Evolutionary conservation across 352 stramenopile genomes (phyloP).

Genomic region (Phytophthora constricta): DNA sequence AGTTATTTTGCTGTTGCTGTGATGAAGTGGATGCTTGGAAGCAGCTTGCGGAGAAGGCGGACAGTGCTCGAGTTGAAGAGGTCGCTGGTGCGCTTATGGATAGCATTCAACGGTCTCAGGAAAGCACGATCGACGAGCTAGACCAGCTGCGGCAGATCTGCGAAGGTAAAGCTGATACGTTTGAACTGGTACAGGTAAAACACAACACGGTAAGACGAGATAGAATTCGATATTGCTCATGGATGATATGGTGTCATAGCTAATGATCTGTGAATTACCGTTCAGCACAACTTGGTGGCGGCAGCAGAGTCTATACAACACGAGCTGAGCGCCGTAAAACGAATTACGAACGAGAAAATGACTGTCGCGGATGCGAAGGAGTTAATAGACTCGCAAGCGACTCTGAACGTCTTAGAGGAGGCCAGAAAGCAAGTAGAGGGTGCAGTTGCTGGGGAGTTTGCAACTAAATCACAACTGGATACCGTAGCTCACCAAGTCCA

Average conservation of each 20-base stretch:
- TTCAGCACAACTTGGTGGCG: conserved; percentile 48
- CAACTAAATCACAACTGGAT: conserved; percentile 36
- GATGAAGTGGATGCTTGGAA: conserved; percentile 46
- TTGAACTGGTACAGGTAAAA: conserved; percentile 48
- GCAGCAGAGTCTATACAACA: conserved; percentile 55
- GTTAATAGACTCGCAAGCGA: conserved; percentile 39
- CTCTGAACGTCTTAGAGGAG: conserved; percentile 29
- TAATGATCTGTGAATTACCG: neutral
- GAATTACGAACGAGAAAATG: conserved; percentile 42
- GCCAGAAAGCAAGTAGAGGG: conserved; percentile 37
- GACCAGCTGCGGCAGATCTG: conserved; percentile 23
- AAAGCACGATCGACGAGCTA: conserved; percentile 32
- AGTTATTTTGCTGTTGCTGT: neutral
- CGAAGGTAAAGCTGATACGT: conserved; percentile 25
- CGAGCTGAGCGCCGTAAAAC: conserved; percentile 36
- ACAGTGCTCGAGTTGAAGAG: conserved; percentile 38
- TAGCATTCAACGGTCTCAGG: conserved; percentile 37
- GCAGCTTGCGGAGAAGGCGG: conserved; percentile 46
- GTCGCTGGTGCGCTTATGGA: conserved; percentile 32
- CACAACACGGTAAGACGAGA: conserved; percentile 46
- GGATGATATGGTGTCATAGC: neutral
- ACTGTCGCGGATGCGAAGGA: conserved; percentile 39
- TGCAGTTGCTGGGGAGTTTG: conserved; percentile 36
- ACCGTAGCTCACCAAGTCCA: conserved; percentile 46
- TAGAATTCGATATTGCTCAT: neutral